phyloP scores from a whole-genome alignment of 805 yeast species.

The Saturnispora silvae region DNA sequence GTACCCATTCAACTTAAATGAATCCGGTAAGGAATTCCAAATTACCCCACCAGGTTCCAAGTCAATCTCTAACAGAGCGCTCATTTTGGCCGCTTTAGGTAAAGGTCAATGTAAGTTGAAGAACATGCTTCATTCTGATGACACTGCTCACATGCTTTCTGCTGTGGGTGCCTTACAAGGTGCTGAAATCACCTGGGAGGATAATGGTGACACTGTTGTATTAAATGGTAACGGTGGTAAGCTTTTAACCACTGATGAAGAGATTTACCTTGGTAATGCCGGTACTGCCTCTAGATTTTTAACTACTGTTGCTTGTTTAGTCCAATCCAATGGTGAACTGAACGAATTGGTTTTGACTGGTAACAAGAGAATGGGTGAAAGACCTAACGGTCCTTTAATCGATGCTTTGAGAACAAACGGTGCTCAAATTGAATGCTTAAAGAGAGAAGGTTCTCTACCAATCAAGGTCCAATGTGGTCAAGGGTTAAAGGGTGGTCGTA shows the following conservation, averaged over 20 bases:
- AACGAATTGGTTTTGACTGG: conserved; percentile 69
- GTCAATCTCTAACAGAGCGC: conserved; percentile 91
- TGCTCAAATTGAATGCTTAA: conserved; percentile 58
- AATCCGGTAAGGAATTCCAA: conserved; percentile 24
- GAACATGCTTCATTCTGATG: conserved; percentile 90
- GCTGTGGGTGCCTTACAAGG: conserved; percentile 76
- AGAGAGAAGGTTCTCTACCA: conserved; percentile 77
- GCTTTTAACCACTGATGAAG: conserved; percentile 49
- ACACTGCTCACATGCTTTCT: conserved; percentile 86
- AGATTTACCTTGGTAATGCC: conserved; percentile 87
- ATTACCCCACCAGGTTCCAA: conserved; percentile 93
- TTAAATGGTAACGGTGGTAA: conserved; percentile 80
- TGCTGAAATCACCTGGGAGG: conserved; percentile 73
- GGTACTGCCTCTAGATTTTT: conserved; percentile 96
- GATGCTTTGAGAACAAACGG: conserved; percentile 84
- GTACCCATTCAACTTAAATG: conserved; percentile 38
- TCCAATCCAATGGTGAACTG: conserved; percentile 33
- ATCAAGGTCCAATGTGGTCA: conserved; percentile 57
- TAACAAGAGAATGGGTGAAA: conserved; percentile 91
- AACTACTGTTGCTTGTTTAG: conserved; percentile 86
- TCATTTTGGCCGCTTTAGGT: conserved; percentile 86
- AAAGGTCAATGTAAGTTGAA: conserved; percentile 72
- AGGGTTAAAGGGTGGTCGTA: conserved; percentile 79
- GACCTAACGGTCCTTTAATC: conserved; percentile 94
- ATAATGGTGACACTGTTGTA: conserved; percentile 81